These are phyloP conservation scores for Psilocybe cyanescens DNA, from an alignment of 768 basidiomycete species.

Conservation along the genomic window DNA sequence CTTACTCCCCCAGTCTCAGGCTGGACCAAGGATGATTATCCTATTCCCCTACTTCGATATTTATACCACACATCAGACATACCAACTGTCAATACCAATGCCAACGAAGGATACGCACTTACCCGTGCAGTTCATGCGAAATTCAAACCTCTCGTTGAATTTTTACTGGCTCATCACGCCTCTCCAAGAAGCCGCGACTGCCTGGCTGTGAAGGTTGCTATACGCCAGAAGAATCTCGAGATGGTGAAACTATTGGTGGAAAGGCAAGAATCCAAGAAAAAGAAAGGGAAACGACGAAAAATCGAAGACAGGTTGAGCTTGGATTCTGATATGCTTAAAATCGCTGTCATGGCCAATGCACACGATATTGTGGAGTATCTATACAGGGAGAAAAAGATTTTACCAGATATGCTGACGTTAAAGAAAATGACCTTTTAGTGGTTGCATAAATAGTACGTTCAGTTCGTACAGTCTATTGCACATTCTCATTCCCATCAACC, in stretches of 20 bases:
- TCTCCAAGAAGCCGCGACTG: slow-evolving; percentile 64
- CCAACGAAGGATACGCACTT: slow-evolving; percentile 82
- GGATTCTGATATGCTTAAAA: slow-evolving; percentile 61
- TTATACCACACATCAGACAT: slow-evolving; percentile 48
- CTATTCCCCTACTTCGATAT: slow-evolving; percentile 66
- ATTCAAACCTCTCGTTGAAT: slow-evolving; percentile 65
- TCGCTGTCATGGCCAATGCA: slow-evolving; percentile 67
- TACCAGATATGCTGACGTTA: slow-evolving; percentile 73
- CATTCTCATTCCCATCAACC: too few relatives aligned
- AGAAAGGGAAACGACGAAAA: slow-evolving; percentile 50
- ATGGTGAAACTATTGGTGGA: slow-evolving; percentile 76
- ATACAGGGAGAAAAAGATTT: slow-evolving; percentile 66
- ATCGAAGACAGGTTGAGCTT: slow-evolving; percentile 63
- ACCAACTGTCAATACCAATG: slow-evolving; percentile 55
- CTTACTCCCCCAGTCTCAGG: slow-evolving; percentile 36
- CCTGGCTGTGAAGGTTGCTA: slow-evolving; percentile 77
- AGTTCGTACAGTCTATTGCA: too few relatives aligned
- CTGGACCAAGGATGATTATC: slow-evolving; percentile 57
- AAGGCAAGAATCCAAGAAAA: slow-evolving; percentile 22
- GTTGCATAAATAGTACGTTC: not conserved
- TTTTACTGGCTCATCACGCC: slow-evolving; percentile 75
- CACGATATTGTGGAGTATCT: slow-evolving; percentile 75
- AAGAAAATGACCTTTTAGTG: slow-evolving; percentile 22
- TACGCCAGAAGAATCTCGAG: slow-evolving; percentile 65
- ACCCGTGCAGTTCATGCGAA: slow-evolving; percentile 73